Evolutionary conservation across 2,329 filamentous ascomycete genomes (phyloP), one percentile per base, ranked within the genome.

Genomic region (Tolypocladium inflatum): DNA sequence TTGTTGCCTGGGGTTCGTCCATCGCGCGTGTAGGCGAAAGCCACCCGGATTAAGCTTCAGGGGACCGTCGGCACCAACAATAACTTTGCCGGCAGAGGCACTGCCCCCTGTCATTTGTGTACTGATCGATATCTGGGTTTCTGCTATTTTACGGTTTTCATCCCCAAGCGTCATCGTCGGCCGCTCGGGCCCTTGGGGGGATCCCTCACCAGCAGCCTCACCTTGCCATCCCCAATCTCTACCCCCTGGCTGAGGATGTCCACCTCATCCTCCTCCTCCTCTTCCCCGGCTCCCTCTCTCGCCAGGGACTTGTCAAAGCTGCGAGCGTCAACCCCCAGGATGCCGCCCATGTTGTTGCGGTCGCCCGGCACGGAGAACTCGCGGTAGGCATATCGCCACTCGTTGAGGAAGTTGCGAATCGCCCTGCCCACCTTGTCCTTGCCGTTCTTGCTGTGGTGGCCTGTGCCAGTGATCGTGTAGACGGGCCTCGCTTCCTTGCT

Each of bases 351-450:
- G 69, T 81, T 87, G 70, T 86, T 87, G 57, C 91, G 84, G 72
- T 97, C 94, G n/a, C 93, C 93, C 2, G 92, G 91, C 11, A 97
- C 92, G 42, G 89, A 94, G 73, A 99, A 99, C 74, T 99, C 94
- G 57, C 93, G 88, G 74, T 93, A 99, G 0, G 90, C 89, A 70
- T 97, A 99, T 62, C 90, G 85, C 91, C 92, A 96, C 71, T 97
- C 93, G 69, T 93, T 95, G 57, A 99, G 78, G 76, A 95, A 97
- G 64, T 83, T 85, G 57, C 94, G 87, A 61, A 97, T 87, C 1
- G 92, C 91, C 75, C 96, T 96, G 69, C 93, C 93, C 41, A 99
- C 90, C 75, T 99, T 99, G 74, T 99, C 94, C 73, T 97, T 97
- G 67, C 94, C 93, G 69, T 97, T 97, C 78, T 97, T 97, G 71